Percentiles rank a stretch among this genome's conserved stretches.
Conservation (phyloP, 2,329 filamentous ascomycete genomes). For the Knoxdaviesia proteae region DNA sequence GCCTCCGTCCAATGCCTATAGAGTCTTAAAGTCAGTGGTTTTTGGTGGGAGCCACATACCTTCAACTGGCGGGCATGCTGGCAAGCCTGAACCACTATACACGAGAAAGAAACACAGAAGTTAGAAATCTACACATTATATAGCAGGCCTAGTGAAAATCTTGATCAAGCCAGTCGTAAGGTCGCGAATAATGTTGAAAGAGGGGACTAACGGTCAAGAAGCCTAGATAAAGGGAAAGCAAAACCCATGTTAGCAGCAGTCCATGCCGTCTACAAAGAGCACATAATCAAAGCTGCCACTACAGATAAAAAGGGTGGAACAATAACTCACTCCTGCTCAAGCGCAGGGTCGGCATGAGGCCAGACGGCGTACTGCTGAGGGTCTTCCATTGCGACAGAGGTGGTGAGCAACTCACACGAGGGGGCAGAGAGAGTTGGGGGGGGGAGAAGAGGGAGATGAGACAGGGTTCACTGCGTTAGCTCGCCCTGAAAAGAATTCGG, state of each 20-base stretch:
- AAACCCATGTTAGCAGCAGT: too few species aligned
- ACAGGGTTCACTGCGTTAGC: conserved; percentile 42
- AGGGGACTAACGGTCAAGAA: background rate
- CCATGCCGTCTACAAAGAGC: too few species aligned
- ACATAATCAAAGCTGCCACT: too few species aligned
- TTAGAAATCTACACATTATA: too few species aligned
- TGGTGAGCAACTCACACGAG: conserved; percentile 7
- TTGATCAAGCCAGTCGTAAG: conserved; percentile 14
- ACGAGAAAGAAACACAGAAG: too few species aligned
- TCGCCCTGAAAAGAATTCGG: conserved; percentile 23
- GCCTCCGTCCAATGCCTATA: background rate
- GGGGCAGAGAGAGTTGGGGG: background rate
- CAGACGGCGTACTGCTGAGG: conserved; percentile 25
- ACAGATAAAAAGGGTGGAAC: too few species aligned
- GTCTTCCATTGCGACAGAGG: conserved; percentile 2
- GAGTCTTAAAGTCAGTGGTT: too few species aligned
- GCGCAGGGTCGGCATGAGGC: conserved; percentile 50
- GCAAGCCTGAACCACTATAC: conserved; percentile 39
- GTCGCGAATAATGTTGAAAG: conserved; percentile 39
- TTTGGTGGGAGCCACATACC: background rate
- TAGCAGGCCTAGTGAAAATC: too few species aligned
- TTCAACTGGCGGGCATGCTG: conserved; percentile 55
- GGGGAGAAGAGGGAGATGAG: conserved; percentile 11
- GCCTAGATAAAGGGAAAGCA: background rate
- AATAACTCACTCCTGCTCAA: conserved; percentile 40